These are phyloP conservation scores for Parsonsia alboflavescens DNA, from an alignment of 257 asterid species.

Conservation along the genomic window DNA sequence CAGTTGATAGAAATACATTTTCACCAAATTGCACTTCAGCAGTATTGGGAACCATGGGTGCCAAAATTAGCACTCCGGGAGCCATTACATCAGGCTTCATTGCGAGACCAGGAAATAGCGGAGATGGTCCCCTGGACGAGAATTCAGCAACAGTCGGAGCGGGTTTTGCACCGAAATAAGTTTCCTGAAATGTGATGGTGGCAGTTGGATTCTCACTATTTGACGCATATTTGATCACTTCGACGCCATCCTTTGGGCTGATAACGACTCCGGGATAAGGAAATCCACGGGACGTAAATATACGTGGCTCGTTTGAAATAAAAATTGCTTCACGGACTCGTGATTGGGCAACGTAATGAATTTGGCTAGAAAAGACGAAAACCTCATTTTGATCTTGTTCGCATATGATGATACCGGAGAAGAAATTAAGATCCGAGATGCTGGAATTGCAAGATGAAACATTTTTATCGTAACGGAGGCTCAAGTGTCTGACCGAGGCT, in stretches of 20 bases:
- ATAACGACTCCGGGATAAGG: constrained; percentile 15
- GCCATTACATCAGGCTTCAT: constrained; percentile 23
- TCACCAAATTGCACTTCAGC: neutral
- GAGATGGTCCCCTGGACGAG: constrained; percentile 18
- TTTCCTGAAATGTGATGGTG: constrained; percentile 15
- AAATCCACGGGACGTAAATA: neutral
- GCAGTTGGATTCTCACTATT: neutral
- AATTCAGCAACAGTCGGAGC: constrained; percentile 13
- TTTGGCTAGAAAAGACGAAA: neutral
- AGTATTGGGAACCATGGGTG: constrained; percentile 8
- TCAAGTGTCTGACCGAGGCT: constrained; percentile 27
- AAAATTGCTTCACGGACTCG: constrained; percentile 16
- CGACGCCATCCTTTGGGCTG: constrained; percentile 5
- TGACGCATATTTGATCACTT: constrained; percentile 12
- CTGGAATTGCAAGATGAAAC: constrained; percentile 39
- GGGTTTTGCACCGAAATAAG: constrained; percentile 6
- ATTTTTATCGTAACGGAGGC: constrained; percentile 32
- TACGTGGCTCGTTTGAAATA: neutral
- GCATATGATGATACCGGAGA: neutral
- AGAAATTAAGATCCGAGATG: constrained; percentile 23
- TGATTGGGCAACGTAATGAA: neutral
- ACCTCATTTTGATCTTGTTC: neutral
- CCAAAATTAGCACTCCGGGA: constrained; percentile 17
- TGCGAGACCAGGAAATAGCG: neutral
- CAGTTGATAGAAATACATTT: neutral